Evolutionary conservation across 192 early-diverging fungal species (phyloP).

Genomic region (Pilobolus umbonatus): DNA sequence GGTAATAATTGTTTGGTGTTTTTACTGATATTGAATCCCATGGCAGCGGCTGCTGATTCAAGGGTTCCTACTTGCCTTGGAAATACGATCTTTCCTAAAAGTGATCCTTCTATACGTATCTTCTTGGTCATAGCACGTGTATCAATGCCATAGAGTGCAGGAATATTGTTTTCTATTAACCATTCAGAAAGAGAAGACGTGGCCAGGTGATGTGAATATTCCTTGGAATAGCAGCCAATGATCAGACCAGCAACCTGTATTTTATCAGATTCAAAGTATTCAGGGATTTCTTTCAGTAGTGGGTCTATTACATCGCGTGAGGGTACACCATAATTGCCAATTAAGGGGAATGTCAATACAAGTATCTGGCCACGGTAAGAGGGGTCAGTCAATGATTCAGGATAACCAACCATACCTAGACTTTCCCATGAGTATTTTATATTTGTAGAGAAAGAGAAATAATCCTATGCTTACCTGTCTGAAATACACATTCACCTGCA

Average conservation of each 20-base stretch:
- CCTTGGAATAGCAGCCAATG: constrained; percentile 85
- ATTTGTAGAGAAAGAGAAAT: not conserved
- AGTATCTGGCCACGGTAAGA: constrained; percentile 98
- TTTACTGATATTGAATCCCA: constrained; percentile 30
- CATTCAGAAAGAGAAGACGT: constrained; percentile 76
- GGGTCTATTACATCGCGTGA: constrained; percentile 79
- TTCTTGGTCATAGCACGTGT: constrained; percentile 96
- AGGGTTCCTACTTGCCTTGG: constrained; percentile 52
- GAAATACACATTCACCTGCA: constrained; percentile 97
- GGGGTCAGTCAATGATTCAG: constrained; percentile 98
- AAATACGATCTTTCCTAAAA: constrained; percentile 91
- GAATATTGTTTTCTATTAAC: constrained; percentile 90
- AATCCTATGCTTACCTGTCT: constrained; percentile 69
- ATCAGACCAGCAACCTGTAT: constrained; percentile 94
- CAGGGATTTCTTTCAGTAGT: constrained; percentile 79
- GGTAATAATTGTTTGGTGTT: constrained; percentile 6
- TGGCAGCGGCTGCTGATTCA: constrained; percentile 31
- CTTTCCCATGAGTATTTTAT: not conserved
- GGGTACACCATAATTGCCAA: constrained; percentile 99
- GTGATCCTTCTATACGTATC: constrained; percentile 85
- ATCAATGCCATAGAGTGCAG: constrained; percentile 93
- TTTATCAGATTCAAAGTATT: constrained; percentile 92
- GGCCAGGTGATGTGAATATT: constrained; percentile 94
- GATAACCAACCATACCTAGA: constrained; percentile 93
- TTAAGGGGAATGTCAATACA: constrained; percentile 94